phyloP scores from a whole-genome alignment of 345 rosid species.

The Microthlaspi erraticum region DNA sequence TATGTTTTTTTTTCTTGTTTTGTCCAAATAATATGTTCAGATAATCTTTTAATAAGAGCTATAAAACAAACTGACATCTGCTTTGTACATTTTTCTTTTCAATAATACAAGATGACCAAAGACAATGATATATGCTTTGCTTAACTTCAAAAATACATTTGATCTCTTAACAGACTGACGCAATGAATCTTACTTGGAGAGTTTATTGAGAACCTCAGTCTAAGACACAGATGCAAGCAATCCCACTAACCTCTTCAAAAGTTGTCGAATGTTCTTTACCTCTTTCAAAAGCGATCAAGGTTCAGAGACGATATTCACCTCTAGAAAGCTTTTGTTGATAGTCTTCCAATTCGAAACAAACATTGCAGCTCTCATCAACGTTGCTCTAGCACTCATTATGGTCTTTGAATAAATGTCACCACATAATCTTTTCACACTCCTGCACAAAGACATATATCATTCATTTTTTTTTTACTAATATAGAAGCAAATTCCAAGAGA shows the following conservation, averaged over 20 bases:
- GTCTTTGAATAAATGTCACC: slow-evolving; percentile 2
- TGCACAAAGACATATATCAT: slow-evolving; percentile 11
- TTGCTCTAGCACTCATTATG: slow-evolving; percentile 3
- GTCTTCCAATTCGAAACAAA: slow-evolving; percentile 7
- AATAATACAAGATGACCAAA: too few species aligned
- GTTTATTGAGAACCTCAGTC: too few species aligned
- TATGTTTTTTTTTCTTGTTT: slow-evolving; percentile 11
- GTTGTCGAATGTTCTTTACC: neutral
- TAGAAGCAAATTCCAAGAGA: neutral
- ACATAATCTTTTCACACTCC: neutral
- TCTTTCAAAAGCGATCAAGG: slow-evolving; percentile 21
- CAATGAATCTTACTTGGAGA: too few species aligned
- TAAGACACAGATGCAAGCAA: too few species aligned
- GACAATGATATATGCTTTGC: too few species aligned
- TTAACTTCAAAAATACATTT: too few species aligned
- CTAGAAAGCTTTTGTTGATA: neutral
- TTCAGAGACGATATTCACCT: slow-evolving; percentile 9
- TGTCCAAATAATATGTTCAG: neutral
- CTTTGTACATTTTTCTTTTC: too few species aligned
- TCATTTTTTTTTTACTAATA: neutral
- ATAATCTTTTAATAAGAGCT: too few species aligned
- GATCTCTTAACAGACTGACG: too few species aligned
- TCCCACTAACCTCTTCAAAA: neutral
- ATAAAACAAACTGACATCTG: too few species aligned
- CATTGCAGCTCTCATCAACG: slow-evolving; percentile 3